These are phyloP conservation scores for Debaryomyces sp. DNA, from an alignment of 1,139 yeast genomes.

Conservation along the genomic window DNA sequence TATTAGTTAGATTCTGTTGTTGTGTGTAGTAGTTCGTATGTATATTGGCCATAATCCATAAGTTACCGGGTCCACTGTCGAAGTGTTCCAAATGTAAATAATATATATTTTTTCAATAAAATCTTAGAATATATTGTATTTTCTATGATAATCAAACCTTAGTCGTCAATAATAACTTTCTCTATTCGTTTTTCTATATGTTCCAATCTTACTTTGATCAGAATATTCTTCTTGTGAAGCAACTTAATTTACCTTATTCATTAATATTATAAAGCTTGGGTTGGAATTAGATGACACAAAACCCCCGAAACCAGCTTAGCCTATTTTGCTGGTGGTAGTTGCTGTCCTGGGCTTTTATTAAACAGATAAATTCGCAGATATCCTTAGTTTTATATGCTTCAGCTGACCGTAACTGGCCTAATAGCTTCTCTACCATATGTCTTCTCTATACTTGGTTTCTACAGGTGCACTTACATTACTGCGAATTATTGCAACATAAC, in stretches of 20 bases:
- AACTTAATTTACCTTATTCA: neutral
- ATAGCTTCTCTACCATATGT: neutral
- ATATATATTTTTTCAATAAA: neutral
- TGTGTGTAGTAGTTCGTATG: neutral
- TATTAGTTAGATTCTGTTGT: neutral
- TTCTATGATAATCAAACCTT: neutral
- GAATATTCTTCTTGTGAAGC: neutral
- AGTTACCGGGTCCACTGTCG: neutral
- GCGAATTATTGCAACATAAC: neutral
- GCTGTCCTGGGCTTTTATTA: neutral
- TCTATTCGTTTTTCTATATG: neutral
- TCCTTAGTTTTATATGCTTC: neutral
- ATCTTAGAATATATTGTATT: neutral
- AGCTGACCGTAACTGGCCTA: neutral
- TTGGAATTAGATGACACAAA: neutral
- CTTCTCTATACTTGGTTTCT: neutral
- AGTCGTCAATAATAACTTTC: neutral
- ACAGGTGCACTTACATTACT: neutral
- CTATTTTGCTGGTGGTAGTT: neutral
- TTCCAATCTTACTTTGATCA: neutral
- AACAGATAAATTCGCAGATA: neutral
- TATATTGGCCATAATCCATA: slow-evolving; percentile 2
- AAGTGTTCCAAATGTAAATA: neutral
- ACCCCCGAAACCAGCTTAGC: neutral
- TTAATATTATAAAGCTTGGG: neutral